Evolutionary conservation across 306 rosid species (phyloP), one percentile per base, ranked within the genome.

Genomic region (Trifolium repens): DNA sequence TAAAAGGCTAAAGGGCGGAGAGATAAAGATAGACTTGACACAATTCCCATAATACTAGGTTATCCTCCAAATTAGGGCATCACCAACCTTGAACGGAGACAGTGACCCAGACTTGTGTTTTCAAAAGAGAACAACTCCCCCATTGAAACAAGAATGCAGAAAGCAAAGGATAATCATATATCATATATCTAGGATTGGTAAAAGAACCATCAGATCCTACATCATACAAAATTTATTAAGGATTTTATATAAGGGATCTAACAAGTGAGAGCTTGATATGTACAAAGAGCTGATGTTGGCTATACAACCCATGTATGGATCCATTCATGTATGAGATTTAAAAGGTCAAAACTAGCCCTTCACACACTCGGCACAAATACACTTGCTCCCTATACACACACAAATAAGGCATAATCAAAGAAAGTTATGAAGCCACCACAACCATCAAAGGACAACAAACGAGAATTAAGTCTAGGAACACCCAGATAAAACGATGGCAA

Each of bases 101-200:
- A 5, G 16, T 47, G 53, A 14, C 17, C 53, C 14, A 13, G 54
- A 49, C 16, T 49, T 49, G 54, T 49, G 19, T 49, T 49, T 49
- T 55, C 60, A 47, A 42, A 9, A 14, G 2, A 42, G 13, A 42
- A 9, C 47, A 42, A 42, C 22, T 17, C 49, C 64, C 39, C n/a
- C 17, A 17, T 10, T 24, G 77, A 27, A 17, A 43, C 26, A 59
- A 44, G 32, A 73, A 43, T 1, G 2, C 43, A 9, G 32, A 69
- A 69, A 50, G 61, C 30, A 69, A 49, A 69, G 61, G 74, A 49
- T 69, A 32, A 50, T 32, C 47, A n/a, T 69, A 32, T 30, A 69
- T n/a, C 42, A 7, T 10, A 11, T 9, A n/a, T n/a, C 30, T 50
- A 69, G 39, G 34, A 50, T 32, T 16, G 26, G 30, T n/a, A 69